Percentiles rank a stretch among this genome's conserved stretches.
phyloP scores from a whole-genome alignment of 2,329 filamentous ascomycete genomes.

The Aspergillus tubingensis region DNA sequence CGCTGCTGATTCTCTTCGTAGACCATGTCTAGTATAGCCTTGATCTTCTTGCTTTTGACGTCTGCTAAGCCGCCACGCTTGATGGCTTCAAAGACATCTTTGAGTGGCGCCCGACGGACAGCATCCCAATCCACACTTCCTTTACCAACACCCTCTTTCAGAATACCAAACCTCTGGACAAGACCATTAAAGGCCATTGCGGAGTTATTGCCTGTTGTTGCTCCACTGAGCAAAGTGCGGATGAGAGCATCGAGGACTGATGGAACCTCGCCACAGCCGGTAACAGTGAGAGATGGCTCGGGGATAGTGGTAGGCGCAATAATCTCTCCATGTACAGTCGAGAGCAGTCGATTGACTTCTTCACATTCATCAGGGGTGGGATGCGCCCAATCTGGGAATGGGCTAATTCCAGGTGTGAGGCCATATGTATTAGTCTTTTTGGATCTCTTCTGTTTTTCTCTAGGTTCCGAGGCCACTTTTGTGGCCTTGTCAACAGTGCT shows the following conservation, averaged over 20 bases:
- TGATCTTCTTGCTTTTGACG: slow-evolving; percentile 72
- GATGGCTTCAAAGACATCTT: slow-evolving; percentile 69
- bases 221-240: slow-evolving; percentile 63
- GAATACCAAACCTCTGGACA: slow-evolving; percentile 63
- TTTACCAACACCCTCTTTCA: slow-evolving; percentile 64
- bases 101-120: slow-evolving; percentile 60
- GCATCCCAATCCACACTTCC: slow-evolving; percentile 76
- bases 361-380: slow-evolving; percentile 71
- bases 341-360: slow-evolving; percentile 67
- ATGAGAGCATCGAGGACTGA: slow-evolving; percentile 66
- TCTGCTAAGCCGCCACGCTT: slow-evolving; percentile 69
- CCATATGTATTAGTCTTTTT: slow-evolving; percentile 47
- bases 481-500: slow-evolving; percentile 23
- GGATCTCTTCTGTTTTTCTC: background rate
- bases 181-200: slow-evolving; percentile 68
- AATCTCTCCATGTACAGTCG: slow-evolving; percentile 65
- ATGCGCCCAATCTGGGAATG: slow-evolving; percentile 66
- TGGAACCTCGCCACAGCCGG: slow-evolving; percentile 69
- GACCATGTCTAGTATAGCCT: slow-evolving; percentile 71
- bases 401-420: slow-evolving; percentile 56
- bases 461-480: slow-evolving; percentile 13
- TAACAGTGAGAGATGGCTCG: slow-evolving; percentile 67
- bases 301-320: slow-evolving; percentile 67
- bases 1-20: slow-evolving; percentile 67
- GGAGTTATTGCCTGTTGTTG: slow-evolving; percentile 62